Conservation (phyloP, 306 rosid genomes). For the Citrullus mucosospermus region DNA sequence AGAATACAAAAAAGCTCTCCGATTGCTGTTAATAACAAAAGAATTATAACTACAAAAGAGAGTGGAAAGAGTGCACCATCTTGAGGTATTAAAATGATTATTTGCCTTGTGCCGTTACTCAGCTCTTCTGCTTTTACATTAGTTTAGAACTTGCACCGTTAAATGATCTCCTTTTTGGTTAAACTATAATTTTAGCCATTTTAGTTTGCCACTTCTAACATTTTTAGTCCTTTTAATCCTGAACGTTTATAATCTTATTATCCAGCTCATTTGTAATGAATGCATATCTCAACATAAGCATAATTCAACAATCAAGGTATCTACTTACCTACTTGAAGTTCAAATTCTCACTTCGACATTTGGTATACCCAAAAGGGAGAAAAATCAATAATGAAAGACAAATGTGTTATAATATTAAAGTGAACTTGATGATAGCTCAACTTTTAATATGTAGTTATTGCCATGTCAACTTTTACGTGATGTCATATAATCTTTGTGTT, state of each 20-base stretch:
- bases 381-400: background rate
- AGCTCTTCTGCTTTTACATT: background rate
- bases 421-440: background rate
- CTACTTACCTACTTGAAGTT: background rate
- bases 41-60: background rate
- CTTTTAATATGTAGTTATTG: background rate
- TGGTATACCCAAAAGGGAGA: background rate
- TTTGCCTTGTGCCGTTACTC: background rate
- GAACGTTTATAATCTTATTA: background rate
- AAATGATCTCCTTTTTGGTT: background rate
- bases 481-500: background rate
- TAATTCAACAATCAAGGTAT: background rate
- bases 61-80: constrained; percentile 2
- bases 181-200: background rate
- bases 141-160: background rate
- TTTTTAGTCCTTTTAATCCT: background rate
- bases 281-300: background rate
- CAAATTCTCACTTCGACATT: background rate
- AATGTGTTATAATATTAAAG: background rate
- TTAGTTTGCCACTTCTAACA: background rate
- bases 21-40: background rate
- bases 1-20: constrained; percentile 4
- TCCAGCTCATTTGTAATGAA: background rate
- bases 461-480: background rate
- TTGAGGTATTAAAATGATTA: background rate